Evolutionary conservation across 306 rosid genomes (phyloP).

Genomic region (Vigna radiata): DNA sequence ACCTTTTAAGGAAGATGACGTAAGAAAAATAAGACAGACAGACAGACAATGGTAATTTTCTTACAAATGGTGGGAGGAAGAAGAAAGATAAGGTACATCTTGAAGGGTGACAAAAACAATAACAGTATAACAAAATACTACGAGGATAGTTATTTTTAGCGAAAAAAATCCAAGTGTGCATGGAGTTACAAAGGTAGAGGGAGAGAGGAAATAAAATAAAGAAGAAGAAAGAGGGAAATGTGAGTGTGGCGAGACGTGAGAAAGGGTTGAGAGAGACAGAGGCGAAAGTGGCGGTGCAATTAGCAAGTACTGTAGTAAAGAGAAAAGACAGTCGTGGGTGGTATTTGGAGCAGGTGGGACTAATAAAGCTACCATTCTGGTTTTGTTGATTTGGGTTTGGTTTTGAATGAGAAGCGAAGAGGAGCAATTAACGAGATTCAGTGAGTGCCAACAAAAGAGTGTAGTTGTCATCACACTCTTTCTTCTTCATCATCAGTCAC

Average conservation of each 20-base stretch:
- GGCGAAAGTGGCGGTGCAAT: neutral
- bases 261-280: neutral
- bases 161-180: slow-evolving; percentile 6
- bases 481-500: neutral
- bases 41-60: neutral
- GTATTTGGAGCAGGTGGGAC: neutral
- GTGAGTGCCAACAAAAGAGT: slow-evolving; percentile 5
- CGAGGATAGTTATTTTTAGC: neutral
- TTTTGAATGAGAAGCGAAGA: neutral
- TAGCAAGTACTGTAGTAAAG: neutral
- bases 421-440: slow-evolving; percentile 13
- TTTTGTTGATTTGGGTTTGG: neutral
- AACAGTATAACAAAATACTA: neutral
- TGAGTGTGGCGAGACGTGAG: neutral
- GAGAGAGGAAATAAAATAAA: slow-evolving; percentile 2
- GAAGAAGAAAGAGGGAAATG: neutral
- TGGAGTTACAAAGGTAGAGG: neutral
- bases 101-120: neutral
- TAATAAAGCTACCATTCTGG: neutral
- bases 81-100: neutral
- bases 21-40: neutral
- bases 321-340: neutral
- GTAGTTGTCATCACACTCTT: slow-evolving; percentile 38
- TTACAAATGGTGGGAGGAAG: neutral
- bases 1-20: neutral